Evolutionary conservation across 2,329 filamentous ascomycete genomes (phyloP), one percentile per base, ranked within the genome.

Genomic region (Rhynchosporium graminicola): DNA sequence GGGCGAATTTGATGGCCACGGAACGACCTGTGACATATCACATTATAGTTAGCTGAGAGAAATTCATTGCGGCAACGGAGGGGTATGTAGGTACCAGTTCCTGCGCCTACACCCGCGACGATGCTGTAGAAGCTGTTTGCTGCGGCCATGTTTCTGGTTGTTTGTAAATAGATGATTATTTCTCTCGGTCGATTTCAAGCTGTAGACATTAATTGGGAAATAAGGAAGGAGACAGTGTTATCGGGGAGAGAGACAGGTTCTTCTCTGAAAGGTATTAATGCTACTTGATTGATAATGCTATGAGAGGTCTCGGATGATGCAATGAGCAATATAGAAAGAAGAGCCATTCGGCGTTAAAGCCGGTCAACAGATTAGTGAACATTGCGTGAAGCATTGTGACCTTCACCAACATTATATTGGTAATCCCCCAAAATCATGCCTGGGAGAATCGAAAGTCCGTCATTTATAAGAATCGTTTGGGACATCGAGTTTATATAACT

Each of bases 61-160:
- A 26, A 26, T 20, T 45, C 1, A 31, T 33, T 55, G 15, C 28
- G 31, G 31, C 9, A n/a, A 36, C 71, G 54, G 72, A 69, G 31
- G 58, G 72, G 55, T 36, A 36, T 36, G 70, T 51, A 40, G 36
- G 2, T 71, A 79, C 79, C 79, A 51, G 85, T 92, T 63, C 90
- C 89, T 5, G 87, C 78, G n/a, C 90, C 90, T 47, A 87, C 88
- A 60, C 89, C 90, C 10, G 88, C 87, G 63, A 92, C 77, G 64
- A 92, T 78, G 57, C 88, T 85, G 74, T 87, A 89, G 70, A 89
- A 81, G 68, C 80, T 81, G 54, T 45, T 71, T 61, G 71, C 50
- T 61, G 72, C 70, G 54, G 69, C 65, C 64, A 69, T 69, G 31
- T 36, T 61, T 10, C 31, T 67, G 57, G 42, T 40, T 52, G 33